A percentile compares a stretch with the other conserved stretches of the same genome.
Conservation (phyloP, 805 yeast genomes). For the Wickerhamomyces bovis region DNA sequence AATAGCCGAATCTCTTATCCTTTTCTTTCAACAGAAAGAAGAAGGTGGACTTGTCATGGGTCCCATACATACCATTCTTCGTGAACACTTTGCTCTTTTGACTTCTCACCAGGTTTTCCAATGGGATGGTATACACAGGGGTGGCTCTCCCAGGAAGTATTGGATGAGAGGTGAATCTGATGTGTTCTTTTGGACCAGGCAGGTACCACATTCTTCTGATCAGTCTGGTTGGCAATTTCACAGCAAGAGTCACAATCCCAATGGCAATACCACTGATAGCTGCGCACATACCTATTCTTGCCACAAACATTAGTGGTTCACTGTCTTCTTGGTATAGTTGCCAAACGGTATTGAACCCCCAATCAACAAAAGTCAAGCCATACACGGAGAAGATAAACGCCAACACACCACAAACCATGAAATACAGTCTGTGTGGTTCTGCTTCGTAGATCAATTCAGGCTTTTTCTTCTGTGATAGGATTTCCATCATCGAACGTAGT, state of each 20-base stretch:
- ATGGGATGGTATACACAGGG: constrained; percentile 60
- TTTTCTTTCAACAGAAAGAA: constrained; percentile 66
- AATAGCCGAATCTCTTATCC: constrained; percentile 45
- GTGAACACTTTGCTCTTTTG: constrained; percentile 70
- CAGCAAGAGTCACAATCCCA: constrained; percentile 26
- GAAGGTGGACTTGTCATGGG: constrained; percentile 67
- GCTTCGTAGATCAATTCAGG: constrained; percentile 80
- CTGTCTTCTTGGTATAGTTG: constrained; percentile 48
- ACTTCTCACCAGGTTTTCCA: constrained; percentile 48
- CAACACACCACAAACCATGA: constrained; percentile 59
- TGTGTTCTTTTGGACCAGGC: constrained; percentile 48
- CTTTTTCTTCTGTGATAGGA: constrained; percentile 44
- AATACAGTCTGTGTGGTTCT: constrained; percentile 76
- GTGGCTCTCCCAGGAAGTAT: constrained; percentile 69
- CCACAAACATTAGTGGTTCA: constrained; percentile 29
- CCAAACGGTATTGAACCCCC: constrained; percentile 46
- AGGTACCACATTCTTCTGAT: constrained; percentile 73
- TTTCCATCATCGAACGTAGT: constrained; percentile 56
- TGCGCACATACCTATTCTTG: constrained; percentile 33
- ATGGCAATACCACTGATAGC: constrained; percentile 36
- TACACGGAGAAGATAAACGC: constrained; percentile 67
- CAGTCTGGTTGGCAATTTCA: constrained; percentile 61
- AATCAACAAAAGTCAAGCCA: constrained; percentile 54
- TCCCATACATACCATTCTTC: constrained; percentile 84
- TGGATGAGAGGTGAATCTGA: constrained; percentile 71